Conservation (phyloP, 805 yeast species). For the Candida pseudofarinosa region DNA sequence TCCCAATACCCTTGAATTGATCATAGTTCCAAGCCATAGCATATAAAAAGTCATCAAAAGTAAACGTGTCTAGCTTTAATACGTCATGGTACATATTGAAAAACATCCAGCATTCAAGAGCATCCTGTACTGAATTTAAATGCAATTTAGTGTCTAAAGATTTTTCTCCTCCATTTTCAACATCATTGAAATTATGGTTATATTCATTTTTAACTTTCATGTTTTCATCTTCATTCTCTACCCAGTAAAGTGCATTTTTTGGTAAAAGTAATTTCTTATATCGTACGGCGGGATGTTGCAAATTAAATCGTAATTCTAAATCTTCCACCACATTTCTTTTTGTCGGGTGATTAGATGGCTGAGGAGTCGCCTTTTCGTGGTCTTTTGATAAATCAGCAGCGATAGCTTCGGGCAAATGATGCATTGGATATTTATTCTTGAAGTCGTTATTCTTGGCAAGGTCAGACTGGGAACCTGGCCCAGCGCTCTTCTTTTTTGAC, state of each 20-base stretch:
- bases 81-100: constrained; percentile 66
- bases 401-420: constrained; percentile 27
- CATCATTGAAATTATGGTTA: neutral
- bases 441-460: constrained; percentile 2
- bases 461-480: neutral
- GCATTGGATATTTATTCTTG: constrained; percentile 23
- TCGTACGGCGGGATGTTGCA: constrained; percentile 26
- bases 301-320: constrained; percentile 24
- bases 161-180: neutral
- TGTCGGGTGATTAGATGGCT: constrained; percentile 21
- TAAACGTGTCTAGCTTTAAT: constrained; percentile 62
- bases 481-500: constrained; percentile 6
- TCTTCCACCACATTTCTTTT: constrained; percentile 29
- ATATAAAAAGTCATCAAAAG: constrained; percentile 73
- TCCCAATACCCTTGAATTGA: constrained; percentile 35
- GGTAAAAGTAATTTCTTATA: constrained; percentile 20
- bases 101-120: constrained; percentile 72
- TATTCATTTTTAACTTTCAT: constrained; percentile 9
- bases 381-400: constrained; percentile 13
- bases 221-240: neutral
- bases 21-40: constrained; percentile 46
- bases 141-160: constrained; percentile 1
- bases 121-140: constrained; percentile 30
- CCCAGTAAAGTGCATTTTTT: constrained; percentile 19
- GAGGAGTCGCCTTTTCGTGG: constrained; percentile 5